A percentile compares a stretch with the other conserved stretches of the same genome.
phyloP scores from a whole-genome alignment of 1,284 basidiomycete species.

The Amylostereum areolatum region DNA sequence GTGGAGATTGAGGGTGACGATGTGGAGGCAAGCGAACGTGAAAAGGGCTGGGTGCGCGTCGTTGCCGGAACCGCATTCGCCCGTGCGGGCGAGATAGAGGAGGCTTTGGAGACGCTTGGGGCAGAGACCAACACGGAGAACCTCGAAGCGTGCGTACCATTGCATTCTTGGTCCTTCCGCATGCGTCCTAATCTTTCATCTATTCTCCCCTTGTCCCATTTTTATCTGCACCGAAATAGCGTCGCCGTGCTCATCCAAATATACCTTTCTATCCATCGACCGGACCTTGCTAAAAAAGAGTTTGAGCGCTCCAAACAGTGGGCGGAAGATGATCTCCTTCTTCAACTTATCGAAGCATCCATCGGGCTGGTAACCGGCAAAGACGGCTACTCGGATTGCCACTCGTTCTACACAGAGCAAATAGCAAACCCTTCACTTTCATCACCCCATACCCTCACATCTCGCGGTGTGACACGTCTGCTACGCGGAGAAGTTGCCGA shows the following conservation, averaged over 20 bases:
- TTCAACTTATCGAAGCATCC: constrained; percentile 86
- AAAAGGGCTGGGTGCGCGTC: constrained; percentile 69
- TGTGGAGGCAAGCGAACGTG: constrained; percentile 52
- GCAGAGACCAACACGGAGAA: constrained; percentile 66
- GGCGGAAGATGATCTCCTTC: constrained; percentile 84
- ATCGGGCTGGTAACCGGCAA: constrained; percentile 79
- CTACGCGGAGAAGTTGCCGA: constrained; percentile 76
- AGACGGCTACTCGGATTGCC: constrained; percentile 62
- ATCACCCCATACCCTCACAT: constrained; percentile 70
- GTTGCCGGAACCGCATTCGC: constrained; percentile 83
- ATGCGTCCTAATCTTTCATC: neutral
- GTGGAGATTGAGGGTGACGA: constrained; percentile 83
- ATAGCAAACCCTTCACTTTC: constrained; percentile 80
- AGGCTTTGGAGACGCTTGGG: constrained; percentile 84
- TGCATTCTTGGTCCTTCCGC: neutral
- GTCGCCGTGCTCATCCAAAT: constrained; percentile 80
- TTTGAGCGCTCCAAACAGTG: constrained; percentile 77
- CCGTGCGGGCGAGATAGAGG: constrained; percentile 79
- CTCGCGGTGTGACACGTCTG: constrained; percentile 80
- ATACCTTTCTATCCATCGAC: constrained; percentile 78
- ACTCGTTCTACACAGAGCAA: constrained; percentile 91
- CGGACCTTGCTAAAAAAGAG: constrained; percentile 82
- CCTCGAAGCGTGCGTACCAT: constrained; percentile 72
- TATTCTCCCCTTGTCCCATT: constrained; percentile 6
- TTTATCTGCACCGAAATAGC: constrained; percentile 31